Conservation (phyloP, 1,284 basidiomycete species). For the Kwoniella shivajii region DNA sequence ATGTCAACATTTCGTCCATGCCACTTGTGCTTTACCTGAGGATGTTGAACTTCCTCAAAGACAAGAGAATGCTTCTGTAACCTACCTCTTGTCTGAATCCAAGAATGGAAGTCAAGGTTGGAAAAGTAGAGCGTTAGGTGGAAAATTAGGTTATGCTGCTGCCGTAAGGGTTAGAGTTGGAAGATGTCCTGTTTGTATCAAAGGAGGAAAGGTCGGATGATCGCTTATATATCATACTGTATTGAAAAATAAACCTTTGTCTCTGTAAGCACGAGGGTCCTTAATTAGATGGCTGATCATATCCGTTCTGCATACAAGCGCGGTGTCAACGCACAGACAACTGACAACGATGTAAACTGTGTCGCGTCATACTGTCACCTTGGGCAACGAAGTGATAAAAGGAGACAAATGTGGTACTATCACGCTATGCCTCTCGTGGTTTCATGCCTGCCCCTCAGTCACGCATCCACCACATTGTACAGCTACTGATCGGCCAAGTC, state of each 20-base stretch:
- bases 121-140: constrained; percentile 38
- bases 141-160: constrained; percentile 61
- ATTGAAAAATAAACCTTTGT: too few relatives aligned
- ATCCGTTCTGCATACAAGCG: not conserved
- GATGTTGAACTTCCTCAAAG: constrained; percentile 46
- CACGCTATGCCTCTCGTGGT: too few relatives aligned
- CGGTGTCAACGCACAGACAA: not conserved
- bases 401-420: too few relatives aligned
- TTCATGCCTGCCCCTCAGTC: too few relatives aligned
- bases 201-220: too few relatives aligned
- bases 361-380: not conserved
- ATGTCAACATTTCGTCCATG: constrained; percentile 83
- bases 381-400: too few relatives aligned
- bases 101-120: constrained; percentile 51
- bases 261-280: not conserved
- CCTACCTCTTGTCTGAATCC: constrained; percentile 58
- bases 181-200: constrained; percentile 72
- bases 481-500: too few relatives aligned
- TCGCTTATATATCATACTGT: too few relatives aligned
- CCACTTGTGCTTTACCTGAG: constrained; percentile 59
- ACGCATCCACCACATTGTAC: too few relatives aligned
- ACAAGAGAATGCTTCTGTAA: constrained; percentile 51
- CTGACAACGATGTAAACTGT: not conserved
- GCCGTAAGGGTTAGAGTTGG: constrained; percentile 67
- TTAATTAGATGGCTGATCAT: not conserved